These are phyloP conservation scores for Epichloe sylvatica DNA, from an alignment of 2,329 filamentous ascomycete species.

Conservation along the genomic window DNA sequence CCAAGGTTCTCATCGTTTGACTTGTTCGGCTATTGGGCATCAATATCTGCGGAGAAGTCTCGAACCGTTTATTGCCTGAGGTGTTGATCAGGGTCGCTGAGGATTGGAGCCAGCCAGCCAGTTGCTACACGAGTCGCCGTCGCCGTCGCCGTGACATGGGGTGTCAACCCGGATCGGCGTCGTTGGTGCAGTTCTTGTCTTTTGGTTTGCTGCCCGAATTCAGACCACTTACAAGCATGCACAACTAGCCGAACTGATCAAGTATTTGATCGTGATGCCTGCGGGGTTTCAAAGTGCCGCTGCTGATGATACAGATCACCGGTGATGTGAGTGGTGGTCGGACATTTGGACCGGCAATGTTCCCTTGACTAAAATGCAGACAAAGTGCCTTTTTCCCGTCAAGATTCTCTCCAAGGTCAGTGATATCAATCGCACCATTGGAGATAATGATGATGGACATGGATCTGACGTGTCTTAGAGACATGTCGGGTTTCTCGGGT, in stretches of 20 bases:
- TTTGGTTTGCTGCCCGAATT: not conserved
- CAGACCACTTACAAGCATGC: no score
- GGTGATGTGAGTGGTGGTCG: not conserved
- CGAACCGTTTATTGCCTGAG: not conserved
- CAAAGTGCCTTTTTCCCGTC: no score
- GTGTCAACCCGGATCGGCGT: not conserved
- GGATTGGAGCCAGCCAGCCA: no score
- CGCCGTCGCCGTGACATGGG: no score
- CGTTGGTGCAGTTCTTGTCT: not conserved
- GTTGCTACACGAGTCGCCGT: no score
- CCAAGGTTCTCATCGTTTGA: not conserved
- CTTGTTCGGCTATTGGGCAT: not conserved
- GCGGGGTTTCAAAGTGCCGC: not conserved
- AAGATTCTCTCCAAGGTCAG: no score
- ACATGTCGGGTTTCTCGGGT: not conserved
- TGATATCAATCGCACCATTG: no score
- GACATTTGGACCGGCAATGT: not conserved
- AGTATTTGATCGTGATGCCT: not conserved
- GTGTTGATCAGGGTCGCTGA: not conserved
- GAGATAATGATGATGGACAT: no score
- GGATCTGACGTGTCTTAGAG: no score
- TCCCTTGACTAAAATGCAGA: no score
- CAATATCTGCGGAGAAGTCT: not conserved
- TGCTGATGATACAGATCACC: not conserved
- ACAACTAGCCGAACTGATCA: no score